Base-by-base conservation (phyloP, 495 filamentous ascomycete species). In the Mycothermus thermophilus region DNA sequence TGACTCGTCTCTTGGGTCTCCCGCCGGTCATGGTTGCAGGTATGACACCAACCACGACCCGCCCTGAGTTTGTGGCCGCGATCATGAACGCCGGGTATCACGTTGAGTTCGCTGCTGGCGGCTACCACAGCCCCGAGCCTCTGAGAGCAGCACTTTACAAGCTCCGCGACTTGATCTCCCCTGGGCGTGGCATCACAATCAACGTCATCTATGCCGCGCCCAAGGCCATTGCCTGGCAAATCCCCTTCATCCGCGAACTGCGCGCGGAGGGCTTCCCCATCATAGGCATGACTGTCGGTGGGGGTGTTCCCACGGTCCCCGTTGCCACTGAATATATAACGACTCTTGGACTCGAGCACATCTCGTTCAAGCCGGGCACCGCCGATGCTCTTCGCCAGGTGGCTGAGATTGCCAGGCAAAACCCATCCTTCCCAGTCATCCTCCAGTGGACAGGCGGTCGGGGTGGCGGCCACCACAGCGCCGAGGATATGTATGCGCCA, bases 191-290 rank as follows among this genome's bases (percentile, higher is more conserved):
- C 53, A 92, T 97, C 54, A 85, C 77, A 5, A 62, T 92, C 47
- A 97, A 97, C 54, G 51, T 97, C 38, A 95, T 97, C 52, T 97
- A 97, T 47, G 88, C 94, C 51, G 87, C 84, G 50, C 90, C 90
- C 12, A 73, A 80, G 32, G 84, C 86, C 19, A 97, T 97, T 85
- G 80, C 66, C 21, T 97, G 90, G 88, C 90, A 97, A 55, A 90
- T 95, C 30, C 85, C 90, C 26, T 62, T 97, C 18, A 74, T 97
- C 40, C 80, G 74, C 30, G 73, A 79, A 40, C 66, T 97, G 25
- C 74, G 85, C 28, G 69, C 80, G 11, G 83, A 90, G 33, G 90
- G 87, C 43, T 74, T 92, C 22, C 88, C 90, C 5, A 83, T 97
- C 40, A 84, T 94, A 47, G 90, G 90, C 48, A 66, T 97, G 23